Percentiles rank a stretch among this genome's conserved stretches.
These are phyloP conservation scores for Fusarium sp. DNA, from an alignment of 2,329 filamentous ascomycete species.

Conservation along the genomic window DNA sequence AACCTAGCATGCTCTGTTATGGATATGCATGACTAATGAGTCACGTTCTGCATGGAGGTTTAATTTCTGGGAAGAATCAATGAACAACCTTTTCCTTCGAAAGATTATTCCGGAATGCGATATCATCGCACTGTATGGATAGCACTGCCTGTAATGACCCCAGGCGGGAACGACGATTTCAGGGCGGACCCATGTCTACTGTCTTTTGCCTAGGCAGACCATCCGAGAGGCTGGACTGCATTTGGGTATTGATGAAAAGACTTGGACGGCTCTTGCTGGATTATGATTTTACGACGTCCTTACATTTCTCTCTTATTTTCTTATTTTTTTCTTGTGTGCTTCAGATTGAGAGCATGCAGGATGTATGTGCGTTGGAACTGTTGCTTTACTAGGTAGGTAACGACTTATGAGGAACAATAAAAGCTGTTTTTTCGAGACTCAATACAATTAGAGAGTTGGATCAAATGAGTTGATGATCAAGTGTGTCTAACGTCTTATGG, in stretches of 20 bases:
- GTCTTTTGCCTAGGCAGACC: conserved; percentile 31
- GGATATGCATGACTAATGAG: conserved; percentile 61
- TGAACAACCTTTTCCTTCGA: conserved; percentile 43
- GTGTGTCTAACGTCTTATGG: conserved; percentile 1
- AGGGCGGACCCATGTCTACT: conserved; percentile 45
- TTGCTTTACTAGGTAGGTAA: conserved; percentile 56
- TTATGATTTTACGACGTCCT: conserved; percentile 44
- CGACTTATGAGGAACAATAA: conserved; percentile 58
- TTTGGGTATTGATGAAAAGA: conserved; percentile 44
- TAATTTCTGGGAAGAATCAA: conserved; percentile 47
- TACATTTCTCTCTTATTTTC: conserved; percentile 50
- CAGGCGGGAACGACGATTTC: conserved; percentile 53
- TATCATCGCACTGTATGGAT: conserved; percentile 50
- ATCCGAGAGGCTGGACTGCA: conserved; percentile 36
- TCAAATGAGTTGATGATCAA: conserved; percentile 25
- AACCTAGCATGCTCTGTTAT: conserved; percentile 52
- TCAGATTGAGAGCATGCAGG: conserved; percentile 49
- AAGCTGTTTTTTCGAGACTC: conserved; percentile 50
- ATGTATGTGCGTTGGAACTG: conserved; percentile 52
- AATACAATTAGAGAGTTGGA: conserved; percentile 44
- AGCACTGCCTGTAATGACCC: conserved; percentile 55
- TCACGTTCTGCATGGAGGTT: conserved; percentile 59
- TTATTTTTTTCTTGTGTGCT: conserved; percentile 45
- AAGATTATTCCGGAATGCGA: conserved; percentile 48
- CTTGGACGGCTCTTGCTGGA: conserved; percentile 40